These are phyloP conservation scores for Nannizziopsis barbatae DNA, from an alignment of 2,329 filamentous ascomycete genomes.

Conservation along the genomic window DNA sequence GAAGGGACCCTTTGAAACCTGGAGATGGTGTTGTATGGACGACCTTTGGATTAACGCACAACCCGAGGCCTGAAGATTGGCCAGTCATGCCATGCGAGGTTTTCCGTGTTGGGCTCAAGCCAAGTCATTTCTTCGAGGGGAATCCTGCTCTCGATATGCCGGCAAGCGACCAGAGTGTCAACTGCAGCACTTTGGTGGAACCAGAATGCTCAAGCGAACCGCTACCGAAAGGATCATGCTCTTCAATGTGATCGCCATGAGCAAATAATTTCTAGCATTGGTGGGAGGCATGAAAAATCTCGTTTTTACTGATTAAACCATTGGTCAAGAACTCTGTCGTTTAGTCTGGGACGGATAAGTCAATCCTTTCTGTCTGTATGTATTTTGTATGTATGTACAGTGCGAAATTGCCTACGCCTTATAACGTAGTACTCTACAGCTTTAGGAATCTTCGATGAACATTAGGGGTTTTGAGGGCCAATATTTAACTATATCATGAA, in stretches of 20 bases:
- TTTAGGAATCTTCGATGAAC: too few relatives aligned
- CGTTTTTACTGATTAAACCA: too few relatives aligned
- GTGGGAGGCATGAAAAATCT: too few relatives aligned
- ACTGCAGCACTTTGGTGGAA: slow-evolving; percentile 1
- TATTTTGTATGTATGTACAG: too few relatives aligned
- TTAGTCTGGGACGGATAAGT: too few relatives aligned
- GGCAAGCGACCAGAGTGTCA: slow-evolving; percentile 2
- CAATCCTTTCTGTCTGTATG: too few relatives aligned
- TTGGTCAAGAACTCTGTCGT: too few relatives aligned
- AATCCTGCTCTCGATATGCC: slow-evolving; percentile 8
- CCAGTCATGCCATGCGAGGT: slow-evolving; percentile 9
- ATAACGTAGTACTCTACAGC: too few relatives aligned
- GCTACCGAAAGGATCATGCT: background rate
- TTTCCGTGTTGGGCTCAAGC: slow-evolving; percentile 5
- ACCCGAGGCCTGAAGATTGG: slow-evolving; percentile 6
- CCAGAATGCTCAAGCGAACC: background rate
- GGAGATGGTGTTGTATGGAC: slow-evolving; percentile 5
- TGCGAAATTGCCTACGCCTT: too few relatives aligned
- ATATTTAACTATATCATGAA: too few relatives aligned
- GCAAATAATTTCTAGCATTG: background rate
- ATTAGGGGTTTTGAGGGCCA: too few relatives aligned
- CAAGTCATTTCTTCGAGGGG: slow-evolving; percentile 6
- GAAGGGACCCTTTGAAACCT: slow-evolving; percentile 1
- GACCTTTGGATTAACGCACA: slow-evolving; percentile 7
- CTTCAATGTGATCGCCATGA: background rate